A percentile compares a stretch with the other conserved stretches of the same genome.
Conservation (phyloP, 1,139 yeast genomes). For the Suhomyces maxii region DNA sequence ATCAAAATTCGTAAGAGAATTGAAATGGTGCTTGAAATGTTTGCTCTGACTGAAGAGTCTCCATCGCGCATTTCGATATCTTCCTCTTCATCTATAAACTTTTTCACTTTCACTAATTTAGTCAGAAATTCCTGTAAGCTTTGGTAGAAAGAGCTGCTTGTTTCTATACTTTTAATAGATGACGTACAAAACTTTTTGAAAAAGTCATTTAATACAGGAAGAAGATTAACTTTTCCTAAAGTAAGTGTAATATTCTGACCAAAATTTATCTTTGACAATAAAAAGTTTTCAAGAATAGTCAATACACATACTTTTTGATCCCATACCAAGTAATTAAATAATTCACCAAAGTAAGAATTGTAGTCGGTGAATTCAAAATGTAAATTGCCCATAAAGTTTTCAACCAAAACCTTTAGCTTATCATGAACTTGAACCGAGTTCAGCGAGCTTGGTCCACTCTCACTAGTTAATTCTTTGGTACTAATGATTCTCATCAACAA, state of each 20-base stretch:
- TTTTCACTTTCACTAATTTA: conserved; percentile 14
- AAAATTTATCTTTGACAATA: conserved; percentile 21
- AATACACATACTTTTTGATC: conserved; percentile 30
- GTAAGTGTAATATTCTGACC: background rate
- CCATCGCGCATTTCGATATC: background rate
- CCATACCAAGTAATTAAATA: conserved; percentile 36
- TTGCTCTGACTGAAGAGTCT: background rate
- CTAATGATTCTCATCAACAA: conserved; percentile 33
- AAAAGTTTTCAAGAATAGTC: conserved; percentile 28
- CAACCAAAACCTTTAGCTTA: conserved; percentile 30
- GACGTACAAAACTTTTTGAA: conserved; percentile 42
- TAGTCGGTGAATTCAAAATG: conserved; percentile 38
- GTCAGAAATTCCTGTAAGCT: conserved; percentile 13
- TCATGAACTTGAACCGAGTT: conserved; percentile 11
- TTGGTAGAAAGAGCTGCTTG: conserved; percentile 21
- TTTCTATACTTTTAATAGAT: conserved; percentile 21
- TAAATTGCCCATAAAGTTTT: conserved; percentile 43
- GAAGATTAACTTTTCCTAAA: conserved; percentile 13
- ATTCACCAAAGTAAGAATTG: conserved; percentile 45
- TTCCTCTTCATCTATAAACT: background rate
- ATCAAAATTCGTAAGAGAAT: conserved; percentile 58
- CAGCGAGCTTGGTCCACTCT: background rate
- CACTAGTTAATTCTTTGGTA: conserved; percentile 17
- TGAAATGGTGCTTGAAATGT: conserved; percentile 23
- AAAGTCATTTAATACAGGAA: conserved; percentile 38